Base-by-base conservation (phyloP, 2,329 filamentous ascomycete species). In the Lachnellula arida region DNA sequence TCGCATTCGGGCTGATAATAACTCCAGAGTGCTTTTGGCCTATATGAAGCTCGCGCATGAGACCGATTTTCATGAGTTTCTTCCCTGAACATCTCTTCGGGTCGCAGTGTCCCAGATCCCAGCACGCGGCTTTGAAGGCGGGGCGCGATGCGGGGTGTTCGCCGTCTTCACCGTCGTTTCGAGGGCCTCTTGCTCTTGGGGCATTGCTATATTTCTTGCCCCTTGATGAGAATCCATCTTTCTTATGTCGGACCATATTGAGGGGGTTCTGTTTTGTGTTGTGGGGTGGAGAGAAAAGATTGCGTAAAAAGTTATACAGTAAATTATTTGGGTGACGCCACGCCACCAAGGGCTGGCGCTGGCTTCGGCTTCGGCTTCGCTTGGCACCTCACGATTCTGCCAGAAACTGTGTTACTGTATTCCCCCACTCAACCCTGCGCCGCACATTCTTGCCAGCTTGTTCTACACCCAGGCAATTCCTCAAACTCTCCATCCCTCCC, bases 41-140 rank as follows among this genome's bases (percentile, higher is more conserved):
- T 54, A 97, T 80, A 67, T 93, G 85, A 53, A 99, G 81, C 68
- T 96, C 89, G 64, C 94, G 87, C 91, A 99, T 97, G 67, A 97
- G 78, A 3, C 93, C 93, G 54, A 95, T 82, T 61, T 87, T 86
- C 82, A 99, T 96, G 35, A 99, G 81, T 61, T 90, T 86, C 77
- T 99, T 99, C 34, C 94, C 94, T 0, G 92, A 97, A 75, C 94
- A 99, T 65, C 93, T 81, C 73, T 97, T 97, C 8, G 93, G 91
- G 69, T 99, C 94, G 77, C 94, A 99, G 76, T 99, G 94, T 60
- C 92, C 93, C 35, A 99, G 80, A 69, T 99, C 94, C 94, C 94
- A 99, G 72, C 93, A 97, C 57, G 93, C 94, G 49, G 94, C 93
- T 75, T 95, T 96, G 81, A 92, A 97, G 22, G 76, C 68, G 40